A percentile compares a stretch with the other conserved stretches of the same genome.
Evolutionary conservation across 805 yeast species (phyloP).

Genomic region (Sugiyamaella smithiae): DNA sequence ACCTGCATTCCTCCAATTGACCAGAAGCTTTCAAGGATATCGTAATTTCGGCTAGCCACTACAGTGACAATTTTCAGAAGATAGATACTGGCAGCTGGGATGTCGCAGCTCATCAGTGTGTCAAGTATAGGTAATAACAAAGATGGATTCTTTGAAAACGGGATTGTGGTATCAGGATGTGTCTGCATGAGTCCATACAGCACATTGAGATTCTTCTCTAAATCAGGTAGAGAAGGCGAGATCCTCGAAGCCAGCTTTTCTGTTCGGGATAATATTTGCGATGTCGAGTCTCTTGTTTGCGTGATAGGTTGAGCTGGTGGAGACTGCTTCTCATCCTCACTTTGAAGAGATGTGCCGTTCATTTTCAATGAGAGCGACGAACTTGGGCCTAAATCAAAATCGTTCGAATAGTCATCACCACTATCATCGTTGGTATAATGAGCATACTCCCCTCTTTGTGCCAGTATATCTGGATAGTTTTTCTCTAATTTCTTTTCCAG

Average conservation of each 20-base stretch:
- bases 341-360: neutral
- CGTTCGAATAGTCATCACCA: slow-evolving; percentile 22
- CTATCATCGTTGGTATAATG: slow-evolving; percentile 18
- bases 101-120: slow-evolving; percentile 9
- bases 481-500: neutral
- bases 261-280: neutral
- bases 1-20: slow-evolving; percentile 27
- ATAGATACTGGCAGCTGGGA: slow-evolving; percentile 7
- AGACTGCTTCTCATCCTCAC: neutral
- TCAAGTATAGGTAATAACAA: slow-evolving; percentile 20
- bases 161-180: slow-evolving; percentile 24
- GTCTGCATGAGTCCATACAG: slow-evolving; percentile 20
- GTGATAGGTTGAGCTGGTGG: neutral
- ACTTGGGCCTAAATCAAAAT: slow-evolving; percentile 12
- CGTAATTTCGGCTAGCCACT: slow-evolving; percentile 13
- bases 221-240: neutral
- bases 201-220: slow-evolving; percentile 10
- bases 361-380: neutral
- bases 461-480: slow-evolving; percentile 1
- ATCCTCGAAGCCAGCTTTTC: neutral
- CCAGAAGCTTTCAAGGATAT: slow-evolving; percentile 23
- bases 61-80: slow-evolving; percentile 14
- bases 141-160: slow-evolving; percentile 8
- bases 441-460: slow-evolving; percentile 4
- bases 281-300: neutral